Conservation (phyloP, 2,329 filamentous ascomycete species). For the Hansfordia pulvinata region DNA sequence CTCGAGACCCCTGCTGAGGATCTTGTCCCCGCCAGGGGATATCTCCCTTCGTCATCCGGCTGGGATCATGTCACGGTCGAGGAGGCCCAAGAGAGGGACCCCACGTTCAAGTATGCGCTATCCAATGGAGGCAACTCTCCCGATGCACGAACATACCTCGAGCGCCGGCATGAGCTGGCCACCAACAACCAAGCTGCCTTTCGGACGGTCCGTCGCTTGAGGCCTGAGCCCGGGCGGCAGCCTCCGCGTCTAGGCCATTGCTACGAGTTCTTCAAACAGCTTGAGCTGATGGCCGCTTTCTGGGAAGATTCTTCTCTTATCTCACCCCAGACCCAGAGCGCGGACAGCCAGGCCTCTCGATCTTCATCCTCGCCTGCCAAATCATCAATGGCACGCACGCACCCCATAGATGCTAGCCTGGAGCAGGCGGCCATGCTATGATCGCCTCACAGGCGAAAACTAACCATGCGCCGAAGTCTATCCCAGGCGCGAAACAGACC, state of each 20-base stretch:
- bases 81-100: conserved; percentile 32
- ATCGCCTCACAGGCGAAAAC: too few species aligned
- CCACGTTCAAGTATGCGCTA: conserved; percentile 31
- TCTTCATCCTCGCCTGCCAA: too few species aligned
- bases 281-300: conserved; percentile 43
- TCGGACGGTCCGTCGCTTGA: conserved; percentile 45
- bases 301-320: conserved; percentile 50
- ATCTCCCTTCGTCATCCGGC: conserved; percentile 35
- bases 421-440: conserved; percentile 8
- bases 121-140: conserved; percentile 41
- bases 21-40: conserved; percentile 38
- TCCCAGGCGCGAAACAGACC: too few species aligned
- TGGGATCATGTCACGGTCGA: conserved; percentile 37
- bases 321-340: too few species aligned
- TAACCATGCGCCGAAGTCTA: too few species aligned
- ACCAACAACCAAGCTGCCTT: conserved; percentile 44
- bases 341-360: too few species aligned
- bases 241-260: conserved; percentile 45
- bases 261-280: conserved; percentile 52
- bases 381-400: too few species aligned
- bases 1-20: conserved; percentile 31
- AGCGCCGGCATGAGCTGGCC: conserved; percentile 43
- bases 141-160: conserved; percentile 42
- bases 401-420: conserved; percentile 6
- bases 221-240: conserved; percentile 35